Percentiles rank a stretch among this genome's conserved stretches.
These are phyloP conservation scores for Barbatosphaeria neglecta DNA, from an alignment of 495 filamentous ascomycete species.

Conservation along the genomic window DNA sequence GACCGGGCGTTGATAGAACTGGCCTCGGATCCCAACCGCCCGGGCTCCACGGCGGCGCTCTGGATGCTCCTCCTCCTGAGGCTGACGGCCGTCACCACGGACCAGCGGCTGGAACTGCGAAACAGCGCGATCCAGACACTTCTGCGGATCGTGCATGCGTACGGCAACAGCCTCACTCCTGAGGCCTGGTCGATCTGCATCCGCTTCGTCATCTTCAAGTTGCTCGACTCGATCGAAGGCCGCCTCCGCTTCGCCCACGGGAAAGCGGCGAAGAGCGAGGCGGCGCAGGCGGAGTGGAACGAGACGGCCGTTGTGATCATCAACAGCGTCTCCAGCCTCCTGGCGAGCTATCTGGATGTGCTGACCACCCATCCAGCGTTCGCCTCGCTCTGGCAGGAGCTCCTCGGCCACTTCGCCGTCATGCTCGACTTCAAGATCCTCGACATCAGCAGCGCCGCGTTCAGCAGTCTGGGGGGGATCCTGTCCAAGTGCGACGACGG, in stretches of 20 bases:
- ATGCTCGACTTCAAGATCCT: conserved; percentile 49
- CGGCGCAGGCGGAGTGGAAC: conserved; percentile 45
- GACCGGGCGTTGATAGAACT: conserved; percentile 38
- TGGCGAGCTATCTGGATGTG: conserved; percentile 55
- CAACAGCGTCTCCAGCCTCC: conserved; percentile 54
- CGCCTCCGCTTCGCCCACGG: conserved; percentile 24
- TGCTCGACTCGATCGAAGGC: conserved; percentile 48
- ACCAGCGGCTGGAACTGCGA: conserved; percentile 71
- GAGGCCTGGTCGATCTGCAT: conserved; percentile 78
- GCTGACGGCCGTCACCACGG: conserved; percentile 63
- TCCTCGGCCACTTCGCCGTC: conserved; percentile 51
- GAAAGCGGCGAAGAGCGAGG: conserved; percentile 22
- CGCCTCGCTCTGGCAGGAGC: conserved; percentile 52
- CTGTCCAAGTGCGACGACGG: conserved; percentile 40
- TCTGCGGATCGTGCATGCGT: conserved; percentile 82
- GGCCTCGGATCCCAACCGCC: conserved; percentile 35
- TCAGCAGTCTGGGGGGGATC: conserved; percentile 54
- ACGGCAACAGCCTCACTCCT: conserved; percentile 66
- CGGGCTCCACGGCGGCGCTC: conserved; percentile 48
- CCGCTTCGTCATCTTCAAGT: conserved; percentile 62
- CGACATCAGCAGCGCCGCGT: conserved; percentile 62
- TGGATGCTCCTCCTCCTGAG: conserved; percentile 80
- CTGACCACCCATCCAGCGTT: conserved; percentile 47
- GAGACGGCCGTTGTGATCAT: conserved; percentile 68
- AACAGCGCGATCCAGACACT: conserved; percentile 90